Evolutionary conservation across 2,329 filamentous ascomycete species (phyloP), one percentile per base, ranked within the genome.

Genomic region (Fusarium sp.): DNA sequence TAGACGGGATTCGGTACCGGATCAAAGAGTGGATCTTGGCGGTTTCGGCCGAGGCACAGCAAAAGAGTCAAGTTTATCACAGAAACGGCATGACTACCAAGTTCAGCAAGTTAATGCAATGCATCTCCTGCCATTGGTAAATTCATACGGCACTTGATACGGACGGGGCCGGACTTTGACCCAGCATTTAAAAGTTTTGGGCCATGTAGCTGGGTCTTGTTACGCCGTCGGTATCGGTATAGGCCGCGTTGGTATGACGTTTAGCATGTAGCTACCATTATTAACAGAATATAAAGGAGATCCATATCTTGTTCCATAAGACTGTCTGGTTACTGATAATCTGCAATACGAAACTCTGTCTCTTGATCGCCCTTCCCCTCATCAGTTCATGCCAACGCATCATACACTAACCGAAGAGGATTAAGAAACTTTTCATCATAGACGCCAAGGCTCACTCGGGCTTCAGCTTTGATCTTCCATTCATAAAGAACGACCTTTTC

Each of bases 191-290:
- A 38, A n/a, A 22, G 10, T 20, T 53, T 53, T 27, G 24, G 32
- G 22, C 50, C 20, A 22, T 22, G 18, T 38, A n/a, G 34, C 38
- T 29, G 34, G 40, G 32, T 14, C 24, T 53, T 22, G 9, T 53
- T 43, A 29, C 14, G 18, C 50, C 50, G 50, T 20, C 50, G 50
- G 34, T 53, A 53, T 53, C 20, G 11, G 34, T 25, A 12, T 42
- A 42, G 24, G 50, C 34, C 61, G 63, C 29, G 47, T 66, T 66
- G 22, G 32, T 42, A 66, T 66, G 63, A 66, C 63, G 63, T 66
- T 61, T 27, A 42, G n/a, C 15, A 24, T 24, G 47, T 51, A 20
- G 30, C 20, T 43, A 9, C 27, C n/a, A 27, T 20, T 25, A 20
- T 22, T 24, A 34, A 34, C 24, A 25, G 29, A 27, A 49, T 42